A percentile compares a stretch with the other conserved stretches of the same genome.
phyloP scores from a whole-genome alignment of 257 asterid genomes.

The Solanum habrochaites region DNA sequence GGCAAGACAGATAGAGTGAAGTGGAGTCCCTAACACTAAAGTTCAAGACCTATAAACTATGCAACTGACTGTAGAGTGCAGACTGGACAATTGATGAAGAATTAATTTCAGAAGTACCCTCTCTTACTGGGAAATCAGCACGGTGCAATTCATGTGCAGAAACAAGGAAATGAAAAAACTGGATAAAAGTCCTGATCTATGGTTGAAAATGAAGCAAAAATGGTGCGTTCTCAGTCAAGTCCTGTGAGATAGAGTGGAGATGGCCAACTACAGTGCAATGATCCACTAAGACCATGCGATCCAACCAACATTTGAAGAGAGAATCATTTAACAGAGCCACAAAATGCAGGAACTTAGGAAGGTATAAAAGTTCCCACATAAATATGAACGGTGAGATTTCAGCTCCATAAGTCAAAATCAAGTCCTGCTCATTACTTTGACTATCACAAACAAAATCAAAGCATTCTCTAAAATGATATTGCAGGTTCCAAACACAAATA shows the following conservation, averaged over 20 bases:
- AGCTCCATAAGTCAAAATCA: background rate
- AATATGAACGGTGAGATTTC: background rate
- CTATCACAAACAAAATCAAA: background rate
- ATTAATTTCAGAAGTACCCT: background rate
- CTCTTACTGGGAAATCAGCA: background rate
- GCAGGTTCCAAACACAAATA: background rate
- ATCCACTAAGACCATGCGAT: background rate
- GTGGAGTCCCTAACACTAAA: background rate
- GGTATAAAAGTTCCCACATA: background rate
- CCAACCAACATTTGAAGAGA: background rate
- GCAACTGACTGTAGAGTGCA: background rate
- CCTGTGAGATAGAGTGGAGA: background rate
- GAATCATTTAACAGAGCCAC: background rate
- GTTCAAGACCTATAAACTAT: background rate
- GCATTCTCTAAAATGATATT: background rate
- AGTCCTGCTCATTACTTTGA: background rate
- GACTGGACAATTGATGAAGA: background rate
- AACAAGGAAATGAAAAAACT: background rate
- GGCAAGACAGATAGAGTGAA: background rate
- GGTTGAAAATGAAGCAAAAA: background rate
- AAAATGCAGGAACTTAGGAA: background rate
- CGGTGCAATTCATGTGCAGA: background rate
- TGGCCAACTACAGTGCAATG: background rate
- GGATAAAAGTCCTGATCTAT: background rate
- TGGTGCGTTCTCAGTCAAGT: background rate